Conservation (phyloP, 2,329 filamentous ascomycete species). For the Epichloe elymi region DNA sequence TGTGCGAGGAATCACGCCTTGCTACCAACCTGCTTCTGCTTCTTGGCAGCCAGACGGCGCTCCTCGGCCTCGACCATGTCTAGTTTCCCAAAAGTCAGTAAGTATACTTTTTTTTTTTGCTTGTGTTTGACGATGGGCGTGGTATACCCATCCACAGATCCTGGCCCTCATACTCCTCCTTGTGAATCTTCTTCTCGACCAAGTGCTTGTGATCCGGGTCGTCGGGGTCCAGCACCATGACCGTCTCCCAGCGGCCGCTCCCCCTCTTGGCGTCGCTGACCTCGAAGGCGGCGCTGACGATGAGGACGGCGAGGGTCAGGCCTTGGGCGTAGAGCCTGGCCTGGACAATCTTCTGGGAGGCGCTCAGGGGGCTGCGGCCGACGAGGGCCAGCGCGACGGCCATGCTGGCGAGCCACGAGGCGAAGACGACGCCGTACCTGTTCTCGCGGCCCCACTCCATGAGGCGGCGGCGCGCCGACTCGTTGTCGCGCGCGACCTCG, state of each 20-base stretch:
- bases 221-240: conserved; percentile 66
- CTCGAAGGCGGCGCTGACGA: conserved; percentile 75
- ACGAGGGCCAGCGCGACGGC: conserved; percentile 61
- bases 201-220: conserved; percentile 72
- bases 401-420: conserved; percentile 73
- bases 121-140: too few species aligned
- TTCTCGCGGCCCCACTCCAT: conserved; percentile 66
- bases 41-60: conserved; percentile 35
- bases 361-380: conserved; percentile 59
- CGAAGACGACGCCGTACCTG: conserved; percentile 76
- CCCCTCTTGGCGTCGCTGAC: conserved; percentile 60
- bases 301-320: conserved; percentile 69
- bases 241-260: conserved; percentile 69
- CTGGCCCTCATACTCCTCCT: conserved; percentile 76
- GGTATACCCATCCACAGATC: conserved; percentile 75
- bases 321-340: conserved; percentile 90
- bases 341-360: conserved; percentile 81
- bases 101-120: too few species aligned
- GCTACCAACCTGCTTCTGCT: conserved; percentile 17
- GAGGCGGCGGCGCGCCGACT: conserved; percentile 45
- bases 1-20: conserved; percentile 7
- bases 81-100: conserved; percentile 18
- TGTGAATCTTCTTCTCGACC: conserved; percentile 78
- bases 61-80: conserved; percentile 79
- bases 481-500: conserved; percentile 40